Evolutionary conservation across 2,329 filamentous ascomycete species (phyloP), one percentile per base, ranked within the genome.

Genomic region (Lecanosticta acicola): DNA sequence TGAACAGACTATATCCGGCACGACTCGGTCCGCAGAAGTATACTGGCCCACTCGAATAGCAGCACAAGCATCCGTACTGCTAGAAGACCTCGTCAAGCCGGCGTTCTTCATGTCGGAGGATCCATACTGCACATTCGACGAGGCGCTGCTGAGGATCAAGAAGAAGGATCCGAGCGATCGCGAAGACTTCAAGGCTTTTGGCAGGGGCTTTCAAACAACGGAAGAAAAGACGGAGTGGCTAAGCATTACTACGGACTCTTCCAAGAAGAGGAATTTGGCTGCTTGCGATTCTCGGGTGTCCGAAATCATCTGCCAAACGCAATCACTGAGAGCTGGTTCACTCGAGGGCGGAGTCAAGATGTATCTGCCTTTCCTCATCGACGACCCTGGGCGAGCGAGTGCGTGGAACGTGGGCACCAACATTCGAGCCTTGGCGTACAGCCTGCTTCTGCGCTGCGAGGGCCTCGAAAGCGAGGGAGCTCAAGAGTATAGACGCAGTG

Each of bases 341-440:
- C 57, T 66, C 10, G 7, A 29, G 11, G 24, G 7, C 24, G 24
- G 24, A 29, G 11, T 29, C 24, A 29, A 73, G 33, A 72, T 87
- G 10, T 90, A 84, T 60, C 71, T 89, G 1, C 81, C 83, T 0
- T 71, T 83, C 17, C 63, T 88, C 0, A 66, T 81, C 10, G 71
- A 75, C 45, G 71, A 75, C 45, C 62, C 70, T 0, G 59, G 61
- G 10, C 61, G 66, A 41, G 62, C 65, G 32, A 68, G 71, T 1
- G 70, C 70, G 4, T 75, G 71, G 70, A 60, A 59, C 19, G 49
- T 66, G 9, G 68, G 68, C 1, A 48, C 59, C 11, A 54, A 62
- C 4, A 48, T 70, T 2, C 67, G 71, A 3, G 50, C 53, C 2
- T 43, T 69, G 16, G 66, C 64, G 4, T 73, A 73, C 47, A 53